phyloP scores from a whole-genome alignment of 495 filamentous ascomycete genomes.

The Xylaria sp. region DNA sequence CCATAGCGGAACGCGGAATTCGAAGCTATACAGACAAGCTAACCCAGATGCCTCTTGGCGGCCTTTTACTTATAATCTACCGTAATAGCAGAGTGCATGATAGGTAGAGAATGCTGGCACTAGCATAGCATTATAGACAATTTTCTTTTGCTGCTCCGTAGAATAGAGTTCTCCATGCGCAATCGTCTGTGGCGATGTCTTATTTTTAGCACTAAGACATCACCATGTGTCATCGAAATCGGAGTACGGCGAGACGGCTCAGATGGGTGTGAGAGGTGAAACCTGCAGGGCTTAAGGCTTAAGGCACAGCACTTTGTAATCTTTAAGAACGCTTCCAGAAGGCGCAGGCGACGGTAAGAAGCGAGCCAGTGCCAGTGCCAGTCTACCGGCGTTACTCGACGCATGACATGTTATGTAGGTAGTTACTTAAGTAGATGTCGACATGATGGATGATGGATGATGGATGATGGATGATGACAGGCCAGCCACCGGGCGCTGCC shows the following conservation, averaged over 20 bases:
- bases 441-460: conserved; percentile 16
- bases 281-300: not conserved
- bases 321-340: conserved; percentile 12
- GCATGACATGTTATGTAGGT: not conserved
- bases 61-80: too few relatives aligned
- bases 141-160: not conserved
- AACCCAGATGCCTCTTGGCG: not conserved
- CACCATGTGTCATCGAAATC: not conserved
- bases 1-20: not conserved
- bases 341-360: not conserved
- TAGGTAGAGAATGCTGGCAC: not conserved
- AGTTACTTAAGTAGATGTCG: not conserved
- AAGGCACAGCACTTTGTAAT: conserved; percentile 13
- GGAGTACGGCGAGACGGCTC: not conserved
- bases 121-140: not conserved
- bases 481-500: not conserved
- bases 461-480: conserved; percentile 10
- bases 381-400: not conserved
- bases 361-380: conserved; percentile 16
- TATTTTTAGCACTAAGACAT: not conserved
- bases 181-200: not conserved
- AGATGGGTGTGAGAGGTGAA: not conserved
- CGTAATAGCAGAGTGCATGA: not conserved
- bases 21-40: not conserved
- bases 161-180: not conserved